Evolutionary conservation across 2,329 filamentous ascomycete genomes (phyloP), one percentile per base, ranked within the genome.

Genomic region (Venturia aucupariae): DNA sequence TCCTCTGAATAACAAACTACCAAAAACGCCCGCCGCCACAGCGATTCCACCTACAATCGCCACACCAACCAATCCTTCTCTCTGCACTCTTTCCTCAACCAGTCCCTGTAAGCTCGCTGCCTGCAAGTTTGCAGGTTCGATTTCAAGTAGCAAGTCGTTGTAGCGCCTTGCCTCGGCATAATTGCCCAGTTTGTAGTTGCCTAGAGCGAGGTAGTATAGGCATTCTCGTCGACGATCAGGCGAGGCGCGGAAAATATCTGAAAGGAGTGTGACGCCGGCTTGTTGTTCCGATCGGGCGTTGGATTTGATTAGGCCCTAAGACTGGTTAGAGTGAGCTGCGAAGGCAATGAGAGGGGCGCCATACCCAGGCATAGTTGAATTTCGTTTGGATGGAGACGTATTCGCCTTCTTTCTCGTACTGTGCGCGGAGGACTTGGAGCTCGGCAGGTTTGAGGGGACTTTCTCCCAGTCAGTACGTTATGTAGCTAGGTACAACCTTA

Each of bases 281-380:
- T 97, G 93, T 76, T 97, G 93, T 72, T 99, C 92, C 74, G 82
- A 77, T 69, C 94, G 90, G 62, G 82, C 79, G 74, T 86, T 87
- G 67, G 93, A 97, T 81, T 97, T 99, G 72, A 99, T 96, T 69
- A 99, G 84, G 69, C 94, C 94, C 92, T 96, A 39, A 60, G 19
- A 13, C 57, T 35, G 17, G 24, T 46, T 11, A 57, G 51, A 6
- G 10, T n/a, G 13, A 8, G 13, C 41, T 46, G 35, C 15, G 22
- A 22, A 44, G n/a, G 38, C 4, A 30, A n/a, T 11, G 10, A 27
- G 38, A 19, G 35, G 15, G 22, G 11, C 42, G 42, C 70, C 81
- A 65, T 85, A 96, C 92, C 94, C 94, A 99, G 74, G 94, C 93
- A 77, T 93, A 97, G 86, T 99, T 99, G 85, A 99, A 99, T 76